Conservation (phyloP, 495 filamentous ascomycete genomes). For the Penicillium silybi region DNA sequence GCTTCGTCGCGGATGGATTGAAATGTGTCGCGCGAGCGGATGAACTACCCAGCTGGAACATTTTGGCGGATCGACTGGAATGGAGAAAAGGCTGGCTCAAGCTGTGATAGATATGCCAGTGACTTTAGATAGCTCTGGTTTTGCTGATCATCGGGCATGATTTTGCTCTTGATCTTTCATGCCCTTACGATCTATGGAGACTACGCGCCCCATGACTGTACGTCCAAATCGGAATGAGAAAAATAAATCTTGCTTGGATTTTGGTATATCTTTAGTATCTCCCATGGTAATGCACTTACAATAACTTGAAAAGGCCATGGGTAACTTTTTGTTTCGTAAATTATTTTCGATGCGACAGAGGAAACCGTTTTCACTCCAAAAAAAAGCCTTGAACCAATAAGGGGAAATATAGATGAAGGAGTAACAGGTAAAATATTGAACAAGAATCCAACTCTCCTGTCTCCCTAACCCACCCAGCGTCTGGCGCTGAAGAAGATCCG, state of each 20-base stretch:
- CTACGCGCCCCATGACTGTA: not conserved
- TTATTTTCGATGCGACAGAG: slow-evolving; percentile 10
- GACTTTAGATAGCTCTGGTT: not conserved
- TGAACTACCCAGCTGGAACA: slow-evolving; percentile 46
- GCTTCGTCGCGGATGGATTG: slow-evolving; percentile 44
- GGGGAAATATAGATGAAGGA: slow-evolving; percentile 10
- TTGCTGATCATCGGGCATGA: not conserved
- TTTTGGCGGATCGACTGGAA: slow-evolving; percentile 44
- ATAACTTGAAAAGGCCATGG: not conserved
- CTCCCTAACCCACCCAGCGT: slow-evolving; percentile 70
- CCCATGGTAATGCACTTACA: slow-evolving; percentile 2
- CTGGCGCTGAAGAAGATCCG: slow-evolving; percentile 76
- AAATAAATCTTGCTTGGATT: slow-evolving; percentile 7
- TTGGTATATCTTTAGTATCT: slow-evolving; percentile 14
- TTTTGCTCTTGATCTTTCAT: slow-evolving; percentile 2
- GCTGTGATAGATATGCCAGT: not conserved
- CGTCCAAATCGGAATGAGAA: not conserved
- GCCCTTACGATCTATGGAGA: slow-evolving; percentile 1
- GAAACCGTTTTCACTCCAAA: slow-evolving; percentile 9
- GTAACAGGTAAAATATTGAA: not conserved
- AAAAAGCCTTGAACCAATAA: slow-evolving; percentile 2
- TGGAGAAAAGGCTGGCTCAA: slow-evolving; percentile 21
- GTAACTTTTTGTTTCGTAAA: slow-evolving; percentile 6
- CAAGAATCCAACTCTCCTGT: not conserved
- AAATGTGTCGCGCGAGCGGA: slow-evolving; percentile 43